Percentiles rank a stretch among this genome's conserved stretches.
Conservation (phyloP, 2,329 filamentous ascomycete genomes). For the Paraconiothyrium brasiliense region DNA sequence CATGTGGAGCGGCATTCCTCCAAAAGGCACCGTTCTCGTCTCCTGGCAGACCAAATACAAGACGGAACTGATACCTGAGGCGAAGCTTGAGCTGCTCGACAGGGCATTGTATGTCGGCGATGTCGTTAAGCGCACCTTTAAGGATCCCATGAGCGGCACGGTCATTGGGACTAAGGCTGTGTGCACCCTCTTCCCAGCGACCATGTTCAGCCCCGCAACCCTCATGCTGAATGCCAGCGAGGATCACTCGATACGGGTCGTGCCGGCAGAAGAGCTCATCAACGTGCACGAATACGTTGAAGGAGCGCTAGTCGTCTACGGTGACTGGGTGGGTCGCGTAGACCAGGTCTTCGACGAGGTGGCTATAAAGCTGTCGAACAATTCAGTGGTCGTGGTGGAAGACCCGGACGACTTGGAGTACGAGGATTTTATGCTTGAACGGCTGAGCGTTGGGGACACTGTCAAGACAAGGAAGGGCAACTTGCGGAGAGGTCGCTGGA, state of each 20-base stretch:
- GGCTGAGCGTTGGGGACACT: conserved; percentile 58
- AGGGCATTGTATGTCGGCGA: conserved; percentile 65
- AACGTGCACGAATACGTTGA: conserved; percentile 57
- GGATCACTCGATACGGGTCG: conserved; percentile 49
- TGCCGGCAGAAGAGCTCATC: conserved; percentile 58
- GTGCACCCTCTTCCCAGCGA: conserved; percentile 56
- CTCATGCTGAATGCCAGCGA: conserved; percentile 36
- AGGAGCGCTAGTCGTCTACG: conserved; percentile 63
- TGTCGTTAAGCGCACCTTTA: conserved; percentile 60
- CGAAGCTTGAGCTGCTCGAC: conserved; percentile 62
- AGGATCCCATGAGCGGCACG: conserved; percentile 63
- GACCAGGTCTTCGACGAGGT: conserved; percentile 60
- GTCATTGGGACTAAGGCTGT: conserved; percentile 59
- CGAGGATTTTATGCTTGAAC: conserved; percentile 47
- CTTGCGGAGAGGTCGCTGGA: conserved; percentile 62
- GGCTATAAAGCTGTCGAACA: conserved; percentile 61
- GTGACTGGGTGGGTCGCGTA: conserved; percentile 66
- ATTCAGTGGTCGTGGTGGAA: conserved; percentile 63
- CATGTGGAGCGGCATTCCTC: conserved; percentile 57
- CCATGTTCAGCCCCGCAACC: conserved; percentile 36
- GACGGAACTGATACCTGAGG: conserved; percentile 52
- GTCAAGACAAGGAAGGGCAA: conserved; percentile 63
- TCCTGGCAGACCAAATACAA: conserved; percentile 56
- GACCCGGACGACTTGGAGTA: conserved; percentile 54
- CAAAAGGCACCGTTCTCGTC: conserved; percentile 62